phyloP scores from a whole-genome alignment of 2,329 filamentous ascomycete species.

The Aureobasidium melanogenum region DNA sequence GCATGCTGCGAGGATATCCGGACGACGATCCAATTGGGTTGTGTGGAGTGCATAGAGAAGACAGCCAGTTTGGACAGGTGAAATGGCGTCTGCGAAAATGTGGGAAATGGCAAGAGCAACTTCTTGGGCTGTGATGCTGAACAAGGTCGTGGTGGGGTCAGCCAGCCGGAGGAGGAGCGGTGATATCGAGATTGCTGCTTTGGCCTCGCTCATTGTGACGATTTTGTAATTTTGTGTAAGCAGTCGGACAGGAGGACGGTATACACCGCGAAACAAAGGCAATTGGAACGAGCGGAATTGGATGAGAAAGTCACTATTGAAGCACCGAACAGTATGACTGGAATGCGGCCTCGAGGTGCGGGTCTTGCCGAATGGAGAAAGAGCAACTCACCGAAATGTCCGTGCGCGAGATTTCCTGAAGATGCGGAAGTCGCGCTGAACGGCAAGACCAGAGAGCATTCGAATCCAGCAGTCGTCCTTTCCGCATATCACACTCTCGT shows the following conservation, averaged over 20 bases:
- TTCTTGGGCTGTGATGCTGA: constrained; percentile 58
- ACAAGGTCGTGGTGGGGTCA: constrained; percentile 42
- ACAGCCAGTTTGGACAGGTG: constrained; percentile 78
- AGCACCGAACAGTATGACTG: constrained; percentile 5
- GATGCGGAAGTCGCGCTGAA: constrained; percentile 6
- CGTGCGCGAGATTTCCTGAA: constrained; percentile 11
- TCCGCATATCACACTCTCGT: not conserved
- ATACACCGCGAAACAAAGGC: not conserved
- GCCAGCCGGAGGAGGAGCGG: constrained; percentile 65
- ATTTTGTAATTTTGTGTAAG: not conserved
- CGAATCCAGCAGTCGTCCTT: not conserved
- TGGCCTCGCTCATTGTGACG: not conserved
- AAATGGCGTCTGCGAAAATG: constrained; percentile 84
- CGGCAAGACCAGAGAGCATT: not conserved
- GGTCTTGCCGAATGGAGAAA: not conserved
- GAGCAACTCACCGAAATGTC: not conserved
- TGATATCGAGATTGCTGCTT: constrained; percentile 48
- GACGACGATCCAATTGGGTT: constrained; percentile 71
- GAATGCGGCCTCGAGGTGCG: constrained; percentile 5
- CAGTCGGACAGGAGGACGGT: not conserved
- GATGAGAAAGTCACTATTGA: not conserved
- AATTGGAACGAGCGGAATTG: not conserved
- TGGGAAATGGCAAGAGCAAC: constrained; percentile 84
- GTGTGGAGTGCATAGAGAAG: constrained; percentile 89
- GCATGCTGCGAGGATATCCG: constrained; percentile 79